Conservation (phyloP, 2,329 filamentous ascomycete species). For the Clarireedia paspali region DNA sequence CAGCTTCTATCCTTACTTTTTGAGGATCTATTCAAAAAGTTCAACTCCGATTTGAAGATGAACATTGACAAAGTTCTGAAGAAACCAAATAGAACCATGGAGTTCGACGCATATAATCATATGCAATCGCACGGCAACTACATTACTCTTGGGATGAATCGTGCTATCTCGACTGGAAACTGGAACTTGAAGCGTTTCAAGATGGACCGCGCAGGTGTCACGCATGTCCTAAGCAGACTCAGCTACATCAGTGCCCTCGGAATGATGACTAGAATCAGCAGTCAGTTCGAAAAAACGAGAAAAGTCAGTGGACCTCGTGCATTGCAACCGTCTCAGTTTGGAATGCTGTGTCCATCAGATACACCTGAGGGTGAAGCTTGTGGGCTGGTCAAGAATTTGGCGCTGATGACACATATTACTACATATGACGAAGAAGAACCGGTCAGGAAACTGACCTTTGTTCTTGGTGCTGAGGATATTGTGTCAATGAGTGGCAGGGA, state of each 20-base stretch:
- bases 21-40: conserved; percentile 96
- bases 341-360: conserved; percentile 95
- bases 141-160: conserved; percentile 89
- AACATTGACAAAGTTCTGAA: conserved; percentile 94
- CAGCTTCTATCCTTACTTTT: conserved; percentile 91
- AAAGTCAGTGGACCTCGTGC: conserved; percentile 96
- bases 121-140: conserved; percentile 77
- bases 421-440: conserved; percentile 92
- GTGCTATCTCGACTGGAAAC: conserved; percentile 94
- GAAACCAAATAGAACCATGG: conserved; percentile 81
- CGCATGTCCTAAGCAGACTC: conserved; percentile 87
- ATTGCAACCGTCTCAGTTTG: conserved; percentile 93
- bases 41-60: conserved; percentile 80
- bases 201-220: conserved; percentile 96
- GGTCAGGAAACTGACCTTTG: conserved; percentile 77
- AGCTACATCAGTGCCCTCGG: conserved; percentile 95
- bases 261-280: conserved; percentile 99
- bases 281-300: conserved; percentile 97
- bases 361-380: conserved; percentile 98
- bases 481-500: conserved; percentile 75
- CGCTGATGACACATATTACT: conserved; percentile 98
- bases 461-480: conserved; percentile 77
- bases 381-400: conserved; percentile 95
- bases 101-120: conserved; percentile 80
- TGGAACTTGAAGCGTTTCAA: conserved; percentile 98